Evolutionary conservation across 2,329 filamentous ascomycete genomes (phyloP), one percentile per base, ranked within the genome.

Genomic region (Fonsecaea pedrosoi): DNA sequence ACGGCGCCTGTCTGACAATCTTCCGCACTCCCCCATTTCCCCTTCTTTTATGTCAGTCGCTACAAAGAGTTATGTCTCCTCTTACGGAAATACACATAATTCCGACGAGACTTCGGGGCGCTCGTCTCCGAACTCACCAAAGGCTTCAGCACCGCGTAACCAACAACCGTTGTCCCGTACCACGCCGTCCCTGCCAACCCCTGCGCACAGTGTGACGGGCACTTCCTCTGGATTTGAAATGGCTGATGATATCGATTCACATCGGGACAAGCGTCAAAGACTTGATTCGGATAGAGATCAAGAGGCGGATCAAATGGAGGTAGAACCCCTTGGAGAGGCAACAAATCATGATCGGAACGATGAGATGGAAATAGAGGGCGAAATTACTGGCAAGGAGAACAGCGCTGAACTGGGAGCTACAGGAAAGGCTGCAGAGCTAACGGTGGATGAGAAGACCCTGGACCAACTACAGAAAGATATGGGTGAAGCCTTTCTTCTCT

Each of bases 1-100:
- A 59, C 68, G 68, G 60, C 69, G 66, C 60, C 61, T 62, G 54
- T 66, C 68, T 54, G 68, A 69, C 42, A 66, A 65, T 60, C 66
- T 66, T 40, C 67, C 64, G 25, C 66, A 69, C 56, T 69, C 71
- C 38, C 70, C 69, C 72, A 75, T 60, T 70, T 79, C 76, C 74
- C 81, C 80, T 68, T 78, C 79, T 77, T 82, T 81, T 77, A 83
- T 83, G 81, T 82, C 81, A 78, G 79, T 81, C 75, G 79, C 78
- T 73, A 77, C 80, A 74, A 79, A 78, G 75, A 82, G 78, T 73
- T 79, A 83, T 83, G 81, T 78, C 76, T 77, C 79, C 73, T 76
- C 77, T 72, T 78, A 80, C 75, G 75, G 77, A 75, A 77, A 79
- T 73, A 75, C 77, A 74, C 79, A 82, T 75, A 66, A 73, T 70